Evolutionary conservation across 179 eudicot species (phyloP).

Genomic region (Silene noctiflora): DNA sequence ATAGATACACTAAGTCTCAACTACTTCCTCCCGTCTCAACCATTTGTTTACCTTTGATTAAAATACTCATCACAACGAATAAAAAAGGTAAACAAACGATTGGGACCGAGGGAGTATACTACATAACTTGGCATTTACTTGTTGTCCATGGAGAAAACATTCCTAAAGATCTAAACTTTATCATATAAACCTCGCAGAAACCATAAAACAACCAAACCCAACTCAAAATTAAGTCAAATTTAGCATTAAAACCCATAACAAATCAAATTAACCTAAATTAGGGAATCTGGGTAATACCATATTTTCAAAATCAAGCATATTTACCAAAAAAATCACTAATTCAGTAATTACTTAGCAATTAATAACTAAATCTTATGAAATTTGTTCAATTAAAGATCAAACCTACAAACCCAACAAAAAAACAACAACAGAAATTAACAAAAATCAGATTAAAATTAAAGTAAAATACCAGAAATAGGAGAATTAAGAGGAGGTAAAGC

Average conservation of each 20-base stretch:
- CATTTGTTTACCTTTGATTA: too few species aligned
- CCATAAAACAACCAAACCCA: neutral
- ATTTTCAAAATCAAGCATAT: neutral
- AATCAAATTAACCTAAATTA: neutral
- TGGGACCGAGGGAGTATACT: too few species aligned
- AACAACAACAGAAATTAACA: neutral
- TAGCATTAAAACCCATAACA: neutral
- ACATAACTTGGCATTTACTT: neutral
- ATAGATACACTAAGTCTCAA: neutral
- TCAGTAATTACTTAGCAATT: neutral
- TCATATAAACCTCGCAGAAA: neutral
- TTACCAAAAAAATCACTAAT: neutral
- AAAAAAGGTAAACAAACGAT: neutral
- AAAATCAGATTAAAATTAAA: neutral
- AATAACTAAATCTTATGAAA: neutral
- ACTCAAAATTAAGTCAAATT: conserved; percentile 4
- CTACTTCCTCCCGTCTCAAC: neutral
- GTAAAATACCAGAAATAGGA: conserved; percentile 48
- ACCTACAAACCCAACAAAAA: neutral
- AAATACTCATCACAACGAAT: neutral
- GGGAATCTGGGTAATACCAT: neutral
- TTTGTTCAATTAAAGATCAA: neutral
- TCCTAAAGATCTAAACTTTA: conserved; percentile 1
- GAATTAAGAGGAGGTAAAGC: conserved; percentile 39
- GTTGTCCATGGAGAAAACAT: neutral